A percentile compares a stretch with the other conserved stretches of the same genome.
phyloP scores from a whole-genome alignment of 164 flowering plant genomes.

The Protea cynaroides region DNA sequence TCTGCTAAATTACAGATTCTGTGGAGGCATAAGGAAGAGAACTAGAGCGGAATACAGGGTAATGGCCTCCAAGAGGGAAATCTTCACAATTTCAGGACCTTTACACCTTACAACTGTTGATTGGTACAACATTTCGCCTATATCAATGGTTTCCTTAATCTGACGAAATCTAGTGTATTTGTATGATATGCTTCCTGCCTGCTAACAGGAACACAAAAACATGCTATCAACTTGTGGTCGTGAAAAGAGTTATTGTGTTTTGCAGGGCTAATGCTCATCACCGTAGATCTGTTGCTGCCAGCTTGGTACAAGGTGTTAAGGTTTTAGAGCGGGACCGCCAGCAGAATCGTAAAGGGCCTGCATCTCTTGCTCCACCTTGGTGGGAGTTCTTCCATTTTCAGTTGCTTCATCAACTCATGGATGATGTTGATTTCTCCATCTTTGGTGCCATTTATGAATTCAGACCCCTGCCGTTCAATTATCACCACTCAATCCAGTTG shows the following conservation, averaged over 20 bases:
- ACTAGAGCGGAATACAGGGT: slow-evolving; percentile 5
- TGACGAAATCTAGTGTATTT: not conserved
- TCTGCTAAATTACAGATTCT: too few relatives aligned
- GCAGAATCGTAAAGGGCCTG: slow-evolving; percentile 38
- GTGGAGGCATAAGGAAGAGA: too few relatives aligned
- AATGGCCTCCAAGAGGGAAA: slow-evolving; percentile 60
- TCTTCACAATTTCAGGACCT: slow-evolving; percentile 66
- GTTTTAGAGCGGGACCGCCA: slow-evolving; percentile 79
- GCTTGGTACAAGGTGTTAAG: slow-evolving; percentile 80
- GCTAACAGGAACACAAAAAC: too few relatives aligned
- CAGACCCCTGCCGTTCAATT: slow-evolving; percentile 20
- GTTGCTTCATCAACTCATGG: slow-evolving; percentile 41
- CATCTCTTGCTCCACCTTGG: slow-evolving; percentile 93
- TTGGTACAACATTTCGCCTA: slow-evolving; percentile 44
- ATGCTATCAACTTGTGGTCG: not conserved
- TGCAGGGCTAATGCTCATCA: slow-evolving; percentile 62
- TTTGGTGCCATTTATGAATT: slow-evolving; percentile 75
- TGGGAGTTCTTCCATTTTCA: slow-evolving; percentile 69
- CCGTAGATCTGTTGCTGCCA: slow-evolving; percentile 71
- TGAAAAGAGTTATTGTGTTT: not conserved
- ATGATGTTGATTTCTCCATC: slow-evolving; percentile 58
- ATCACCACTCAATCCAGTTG: slow-evolving; percentile 9
- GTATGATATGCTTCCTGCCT: not conserved
- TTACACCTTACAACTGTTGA: slow-evolving; percentile 53
- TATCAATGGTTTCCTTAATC: not conserved